Evolutionary conservation across 1,284 basidiomycete species (phyloP), one percentile per base, ranked within the genome.

Genomic region (Cystobasidium sp.): DNA sequence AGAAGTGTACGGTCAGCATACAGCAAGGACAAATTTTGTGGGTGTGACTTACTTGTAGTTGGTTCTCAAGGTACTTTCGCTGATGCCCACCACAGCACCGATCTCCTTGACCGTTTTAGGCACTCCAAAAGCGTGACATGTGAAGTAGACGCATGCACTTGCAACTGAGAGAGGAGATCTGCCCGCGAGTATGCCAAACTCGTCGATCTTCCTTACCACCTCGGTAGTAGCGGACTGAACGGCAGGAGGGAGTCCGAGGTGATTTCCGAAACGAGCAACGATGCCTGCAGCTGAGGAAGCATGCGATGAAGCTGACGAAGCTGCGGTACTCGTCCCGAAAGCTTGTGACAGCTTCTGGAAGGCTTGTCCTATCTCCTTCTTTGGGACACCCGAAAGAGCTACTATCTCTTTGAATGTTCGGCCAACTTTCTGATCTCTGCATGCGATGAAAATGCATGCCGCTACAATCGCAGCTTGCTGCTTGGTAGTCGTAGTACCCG

Each of bases 391-490:
- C 6, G 94, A 94, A 75, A 97, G 85, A 79, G 93, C 91, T 83
- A 93, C 94, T 62, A 99, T 94, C 84, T 99, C 97, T 79, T 91
- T 89, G 85, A 99, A 98, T 70, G 94, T 96, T 77, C 97, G 88
- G 0, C 92, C 92, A 10, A 97, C 94, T 78, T 93, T 91, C 16
- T 91, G 93, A 82, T 95, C 92, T 75, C 96, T 88, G 83, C 95
- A 97, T 0, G 96, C 97, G 78, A 97, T 95, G 82, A 98, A 97
- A 82, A 99, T 97, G 84, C 94, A 97, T 1, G 96, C 95, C 10
- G 95, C 96, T 78, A 97, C 94, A 80, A 97, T 90, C 0, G 94
- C 94, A 74, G 95, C 92, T 77, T 92, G 87, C 37, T 66, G 64
- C 41, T 66, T 66, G 3, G 18, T n/a, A 8, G 64, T 66, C 1